These are phyloP conservation scores for Cytospora paraplurivora DNA, from an alignment of 2,329 filamentous ascomycete genomes.

Conservation along the genomic window DNA sequence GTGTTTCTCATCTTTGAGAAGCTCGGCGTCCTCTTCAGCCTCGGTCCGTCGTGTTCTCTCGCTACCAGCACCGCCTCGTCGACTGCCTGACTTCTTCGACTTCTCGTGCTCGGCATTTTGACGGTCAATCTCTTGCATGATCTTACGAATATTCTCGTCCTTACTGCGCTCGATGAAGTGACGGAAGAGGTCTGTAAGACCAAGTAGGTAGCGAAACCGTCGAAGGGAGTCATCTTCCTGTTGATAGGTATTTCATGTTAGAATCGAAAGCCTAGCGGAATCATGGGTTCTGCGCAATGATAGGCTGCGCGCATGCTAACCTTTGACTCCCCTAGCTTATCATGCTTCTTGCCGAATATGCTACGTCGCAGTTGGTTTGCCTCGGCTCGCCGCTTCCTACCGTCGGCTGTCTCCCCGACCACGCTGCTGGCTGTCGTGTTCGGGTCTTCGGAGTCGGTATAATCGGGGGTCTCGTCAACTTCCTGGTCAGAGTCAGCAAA, in stretches of 20 bases:
- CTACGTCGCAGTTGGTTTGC: conserved; percentile 87
- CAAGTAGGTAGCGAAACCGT: conserved; percentile 90
- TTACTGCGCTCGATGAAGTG: conserved; percentile 99
- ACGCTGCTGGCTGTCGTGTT: conserved; percentile 82
- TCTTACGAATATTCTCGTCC: conserved; percentile 89
- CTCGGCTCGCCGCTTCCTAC: conserved; percentile 82
- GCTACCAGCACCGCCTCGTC: conserved; percentile 81
- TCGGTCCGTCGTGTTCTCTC: conserved; percentile 86
- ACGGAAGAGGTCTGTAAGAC: conserved; percentile 93
- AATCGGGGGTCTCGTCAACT: conserved; percentile 67
- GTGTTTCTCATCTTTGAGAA: conserved; percentile 82
- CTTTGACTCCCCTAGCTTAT: conserved; percentile 88
- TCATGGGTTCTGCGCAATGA: not conserved
- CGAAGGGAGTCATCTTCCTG: conserved; percentile 94
- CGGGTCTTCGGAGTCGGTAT: conserved; percentile 67
- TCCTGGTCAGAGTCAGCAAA: conserved; percentile 44
- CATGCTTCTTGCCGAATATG: conserved; percentile 94
- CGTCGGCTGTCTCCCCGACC: conserved; percentile 76
- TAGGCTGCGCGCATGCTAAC: conserved; percentile 48
- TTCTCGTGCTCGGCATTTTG: conserved; percentile 78
- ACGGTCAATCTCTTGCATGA: conserved; percentile 91
- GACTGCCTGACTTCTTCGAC: conserved; percentile 71
- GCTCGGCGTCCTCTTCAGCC: conserved; percentile 95
- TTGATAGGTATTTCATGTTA: conserved; percentile 13
- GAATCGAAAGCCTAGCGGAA: not conserved